Base-by-base conservation (phyloP, 2,329 filamentous ascomycete genomes). In the Xylariaceae sp. region DNA sequence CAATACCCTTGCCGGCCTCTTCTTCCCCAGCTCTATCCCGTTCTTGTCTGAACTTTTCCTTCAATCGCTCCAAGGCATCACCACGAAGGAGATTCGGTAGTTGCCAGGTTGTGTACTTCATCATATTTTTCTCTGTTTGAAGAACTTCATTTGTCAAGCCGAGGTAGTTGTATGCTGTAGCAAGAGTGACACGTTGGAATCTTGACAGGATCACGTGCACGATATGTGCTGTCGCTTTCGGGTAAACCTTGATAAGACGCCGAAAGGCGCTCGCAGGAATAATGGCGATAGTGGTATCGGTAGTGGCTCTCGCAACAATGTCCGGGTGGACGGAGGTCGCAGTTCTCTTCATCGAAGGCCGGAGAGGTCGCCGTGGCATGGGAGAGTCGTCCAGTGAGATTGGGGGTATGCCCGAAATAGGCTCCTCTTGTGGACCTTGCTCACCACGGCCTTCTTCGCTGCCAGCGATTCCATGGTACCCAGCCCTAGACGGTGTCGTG, bases 211-310 rank as follows among this genome's bases (percentile, higher is more conserved):
- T 98, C 31, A 98, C 90, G 58, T 98, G 92, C 5, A 98, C 88
- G 48, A 98, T 97, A 56, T 98, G 94, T 2, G 92, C 84, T 2
- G 92, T 96, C 8, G 94, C 89, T 66, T 94, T 94, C 8, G 92
- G 92, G 53, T 97, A 98, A 16, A 96, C 83, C 56, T 87, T 81
- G 35, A 94, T 98, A 36, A 98, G 70, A 7, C 94, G 81, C 37
- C 88, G 81, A 54, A 98, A 98, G 3, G 92, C 94, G 58, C 88
- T 95, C 1, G 92, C 92, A 1, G 94, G 94, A 41, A 98, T 98
- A 48, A 98, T 94, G 5, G 92, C 92, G 62, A 98, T 96, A 0
- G 94, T 98, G 0, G 92, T 98, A 59, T 98, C 94, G 16, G 94
- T 85, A 12, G 88, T 94, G 5, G 92, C 92, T 49, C 92, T 78